These are phyloP conservation scores for Ilex aquifolium DNA, from an alignment of 257 asterid species.

Conservation along the genomic window DNA sequence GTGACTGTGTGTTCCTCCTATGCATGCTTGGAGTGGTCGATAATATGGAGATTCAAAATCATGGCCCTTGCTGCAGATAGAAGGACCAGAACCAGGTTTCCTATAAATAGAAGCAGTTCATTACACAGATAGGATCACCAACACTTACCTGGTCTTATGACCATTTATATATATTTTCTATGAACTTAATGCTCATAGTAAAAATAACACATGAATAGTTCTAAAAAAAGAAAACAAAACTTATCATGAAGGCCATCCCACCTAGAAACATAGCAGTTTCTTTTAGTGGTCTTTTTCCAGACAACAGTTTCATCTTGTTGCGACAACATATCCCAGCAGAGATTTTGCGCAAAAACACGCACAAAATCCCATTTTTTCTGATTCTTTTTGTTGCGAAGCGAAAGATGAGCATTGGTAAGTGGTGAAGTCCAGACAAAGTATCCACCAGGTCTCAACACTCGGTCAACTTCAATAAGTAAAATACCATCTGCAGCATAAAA, in stretches of 20 bases:
- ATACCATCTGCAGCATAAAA: constrained; percentile 57
- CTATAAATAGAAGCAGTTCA: constrained; percentile 41
- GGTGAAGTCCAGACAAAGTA: constrained; percentile 99
- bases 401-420: constrained; percentile 63
- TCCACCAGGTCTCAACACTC: constrained; percentile 96
- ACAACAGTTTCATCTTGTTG: constrained; percentile 95
- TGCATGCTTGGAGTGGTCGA: constrained; percentile 76
- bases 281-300: constrained; percentile 87
- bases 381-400: constrained; percentile 64
- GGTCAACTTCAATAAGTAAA: constrained; percentile 78
- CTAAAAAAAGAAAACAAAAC: not conserved
- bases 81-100: constrained; percentile 55
- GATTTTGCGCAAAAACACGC: constrained; percentile 46
- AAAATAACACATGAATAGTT: not conserved
- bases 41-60: constrained; percentile 87
- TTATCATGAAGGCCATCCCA: constrained; percentile 18
- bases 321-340: constrained; percentile 90
- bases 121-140: not conserved
- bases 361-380: constrained; percentile 81
- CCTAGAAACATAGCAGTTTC: constrained; percentile 71
- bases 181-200: too few relatives aligned
- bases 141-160: not conserved
- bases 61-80: constrained; percentile 70
- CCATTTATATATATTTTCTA: not conserved
- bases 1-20: constrained; percentile 83